phyloP scores from a whole-genome alignment of 495 filamentous ascomycete species.

The Penicillium maclennaniae region DNA sequence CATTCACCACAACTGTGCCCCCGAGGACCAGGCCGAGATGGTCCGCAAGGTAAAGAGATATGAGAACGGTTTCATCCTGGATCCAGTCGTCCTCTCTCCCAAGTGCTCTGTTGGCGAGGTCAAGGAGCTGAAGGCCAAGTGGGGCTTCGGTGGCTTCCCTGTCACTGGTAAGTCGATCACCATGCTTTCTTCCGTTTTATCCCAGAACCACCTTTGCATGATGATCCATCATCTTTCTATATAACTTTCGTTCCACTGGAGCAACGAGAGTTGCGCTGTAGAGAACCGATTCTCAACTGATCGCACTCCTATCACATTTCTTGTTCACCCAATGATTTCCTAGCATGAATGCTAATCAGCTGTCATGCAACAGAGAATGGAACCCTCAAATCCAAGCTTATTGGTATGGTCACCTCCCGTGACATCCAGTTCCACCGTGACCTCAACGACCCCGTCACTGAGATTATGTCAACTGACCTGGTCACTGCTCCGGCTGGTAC shows the following conservation, averaged over 20 bases:
- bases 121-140: constrained; percentile 89
- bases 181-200: constrained; percentile 10
- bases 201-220: constrained; percentile 34
- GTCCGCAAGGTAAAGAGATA: constrained; percentile 98
- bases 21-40: constrained; percentile 96
- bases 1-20: constrained; percentile 98
- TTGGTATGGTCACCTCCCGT: constrained; percentile 95
- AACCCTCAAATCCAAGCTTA: constrained; percentile 85
- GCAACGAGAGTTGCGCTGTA: constrained; percentile 78
- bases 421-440: constrained; percentile 92
- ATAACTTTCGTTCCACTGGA: constrained; percentile 99
- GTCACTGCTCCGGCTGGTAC: constrained; percentile 87
- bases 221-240: constrained; percentile 70
- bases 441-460: constrained; percentile 66
- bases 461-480: constrained; percentile 93
- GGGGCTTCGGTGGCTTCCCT: constrained; percentile 98
- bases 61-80: constrained; percentile 98
- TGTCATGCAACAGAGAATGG: constrained; percentile 65
- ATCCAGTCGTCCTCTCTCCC: constrained; percentile 88
- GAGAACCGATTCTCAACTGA: constrained; percentile 56
- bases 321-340: constrained; percentile 26
- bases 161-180: constrained; percentile 78
- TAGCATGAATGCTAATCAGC: constrained; percentile 25
- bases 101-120: constrained; percentile 87
- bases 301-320: constrained; percentile 8